Conservation (phyloP, 2,329 filamentous ascomycete genomes). For the Aspergillus clavatus region DNA sequence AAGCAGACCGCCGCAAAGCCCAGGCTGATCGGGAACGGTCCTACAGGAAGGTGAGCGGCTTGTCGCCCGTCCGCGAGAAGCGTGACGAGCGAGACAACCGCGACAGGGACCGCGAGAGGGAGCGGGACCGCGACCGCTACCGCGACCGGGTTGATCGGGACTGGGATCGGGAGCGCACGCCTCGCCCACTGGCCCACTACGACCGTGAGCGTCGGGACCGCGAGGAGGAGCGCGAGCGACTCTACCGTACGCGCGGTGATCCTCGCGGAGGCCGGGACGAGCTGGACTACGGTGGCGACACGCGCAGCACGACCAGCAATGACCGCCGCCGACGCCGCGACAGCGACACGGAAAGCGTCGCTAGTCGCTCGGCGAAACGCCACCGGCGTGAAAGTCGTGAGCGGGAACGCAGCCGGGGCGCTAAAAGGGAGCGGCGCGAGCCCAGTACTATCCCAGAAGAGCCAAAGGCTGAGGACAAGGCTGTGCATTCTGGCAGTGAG, state of each 20-base stretch:
- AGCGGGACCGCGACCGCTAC: constrained; percentile 36
- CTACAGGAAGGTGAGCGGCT: constrained; percentile 73
- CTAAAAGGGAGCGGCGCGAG: constrained; percentile 52
- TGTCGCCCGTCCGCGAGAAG: constrained; percentile 46
- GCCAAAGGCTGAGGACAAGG: constrained; percentile 42
- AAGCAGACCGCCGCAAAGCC: constrained; percentile 88
- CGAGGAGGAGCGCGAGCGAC: constrained; percentile 83
- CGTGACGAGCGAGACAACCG: constrained; percentile 36
- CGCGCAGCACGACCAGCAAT: constrained; percentile 52
- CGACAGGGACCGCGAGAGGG: constrained; percentile 37
- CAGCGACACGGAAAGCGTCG: constrained; percentile 63
- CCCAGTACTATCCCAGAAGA: constrained; percentile 33
- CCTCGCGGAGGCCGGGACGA: constrained; percentile 77
- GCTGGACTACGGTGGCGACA: constrained; percentile 80
- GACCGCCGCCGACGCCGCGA: constrained; percentile 73
- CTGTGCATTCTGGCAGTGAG: constrained; percentile 80
- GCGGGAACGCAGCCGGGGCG: constrained; percentile 32
- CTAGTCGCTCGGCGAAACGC: constrained; percentile 59
- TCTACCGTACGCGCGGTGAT: constrained; percentile 77
- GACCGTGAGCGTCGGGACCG: constrained; percentile 82
- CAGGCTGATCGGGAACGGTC: constrained; percentile 92
- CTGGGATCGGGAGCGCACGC: constrained; percentile 31
- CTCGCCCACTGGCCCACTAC: constrained; percentile 48
- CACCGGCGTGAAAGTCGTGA: constrained; percentile 40
- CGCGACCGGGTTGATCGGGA: constrained; percentile 37